phyloP scores from a whole-genome alignment of 108 stramenopile genomes.

The Parietichytrium sp. region DNA sequence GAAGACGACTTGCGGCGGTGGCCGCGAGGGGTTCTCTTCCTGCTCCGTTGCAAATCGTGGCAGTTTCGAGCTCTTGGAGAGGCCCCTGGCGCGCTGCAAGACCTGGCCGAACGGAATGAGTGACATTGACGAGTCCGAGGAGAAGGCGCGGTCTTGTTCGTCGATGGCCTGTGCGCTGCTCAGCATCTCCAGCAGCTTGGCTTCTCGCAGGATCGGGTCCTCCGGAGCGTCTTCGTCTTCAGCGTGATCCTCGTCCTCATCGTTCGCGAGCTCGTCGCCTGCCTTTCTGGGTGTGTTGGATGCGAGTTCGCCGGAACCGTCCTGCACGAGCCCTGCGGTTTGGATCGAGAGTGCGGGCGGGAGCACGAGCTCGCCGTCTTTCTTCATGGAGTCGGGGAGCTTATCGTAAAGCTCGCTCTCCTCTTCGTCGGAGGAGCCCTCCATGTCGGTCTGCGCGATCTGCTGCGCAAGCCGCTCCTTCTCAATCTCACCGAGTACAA shows the following conservation, averaged over 20 bases:
- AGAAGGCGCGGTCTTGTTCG: background rate
- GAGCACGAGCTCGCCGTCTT: no score
- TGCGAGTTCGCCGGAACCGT: no score
- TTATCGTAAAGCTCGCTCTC: no score
- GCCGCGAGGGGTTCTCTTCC: background rate
- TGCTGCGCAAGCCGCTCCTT: no score
- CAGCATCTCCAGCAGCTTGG: background rate
- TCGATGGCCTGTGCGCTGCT: background rate
- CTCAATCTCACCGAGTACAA: background rate
- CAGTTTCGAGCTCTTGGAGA: background rate
- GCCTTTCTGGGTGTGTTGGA: no score
- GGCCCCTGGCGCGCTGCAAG: background rate
- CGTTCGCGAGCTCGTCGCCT: no score
- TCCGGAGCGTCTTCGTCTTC: background rate
- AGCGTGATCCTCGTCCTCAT: background rate
- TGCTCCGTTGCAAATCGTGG: background rate
- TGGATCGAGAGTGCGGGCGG: no score
- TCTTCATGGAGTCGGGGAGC: no score
- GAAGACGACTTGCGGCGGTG: background rate
- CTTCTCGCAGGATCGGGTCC: background rate
- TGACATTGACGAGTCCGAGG: background rate
- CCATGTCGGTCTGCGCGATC: no score
- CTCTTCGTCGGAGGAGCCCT: no score
- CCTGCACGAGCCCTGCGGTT: no score
- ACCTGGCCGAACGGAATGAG: background rate